Evolutionary conservation across 2,329 filamentous ascomycete genomes (phyloP), one percentile per base, ranked within the genome.

Genomic region (Ophiostoma himal-ulmi): DNA sequence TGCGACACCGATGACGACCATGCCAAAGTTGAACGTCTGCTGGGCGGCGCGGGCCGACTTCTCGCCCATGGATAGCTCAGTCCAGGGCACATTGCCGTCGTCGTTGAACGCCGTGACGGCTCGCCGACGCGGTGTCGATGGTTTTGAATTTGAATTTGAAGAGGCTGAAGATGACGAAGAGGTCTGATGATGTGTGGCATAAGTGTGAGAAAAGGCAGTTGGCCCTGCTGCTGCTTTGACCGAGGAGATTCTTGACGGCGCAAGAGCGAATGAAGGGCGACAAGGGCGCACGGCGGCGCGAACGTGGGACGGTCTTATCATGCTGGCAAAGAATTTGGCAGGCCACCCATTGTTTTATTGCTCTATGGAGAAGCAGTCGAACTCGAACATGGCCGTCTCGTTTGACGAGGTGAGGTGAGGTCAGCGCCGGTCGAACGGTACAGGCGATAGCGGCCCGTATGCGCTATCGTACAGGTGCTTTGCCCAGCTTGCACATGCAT

Each of bases 41-140:
- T 97, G 94, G 0, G 92, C 94, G 10, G 93, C 91, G 54, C 94
- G 87, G 34, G 90, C 91, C 2, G 89, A 88, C 79, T 97, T 97
- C 78, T 97, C 94, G 67, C 82, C 82, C 0, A 81, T 82, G 0
- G 89, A 93, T 2, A 98, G 85, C 70, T 95, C 84, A 3, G 83
- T 85, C 94, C 94, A 98, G 4, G 88, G 87, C 1, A 97, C 88
- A 73, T 86, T 85, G 8, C 94, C 94, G 76, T 93, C 91, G 75
- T 97, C 94, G 75, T 93, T 95, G 76, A 94, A 89, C 0, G 94
- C 86, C 0, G 93, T 97, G 36, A 97, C 88, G 54, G 88, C 84
- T 76, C 86, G 89, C 69, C 92, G 85, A 73, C 84, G 86, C 36
- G 88, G 78, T 14, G 80, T 77, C 14, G 83, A 36, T 3, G 60